phyloP scores from a whole-genome alignment of 441 rosid species.

The Adansonia gregorii region DNA sequence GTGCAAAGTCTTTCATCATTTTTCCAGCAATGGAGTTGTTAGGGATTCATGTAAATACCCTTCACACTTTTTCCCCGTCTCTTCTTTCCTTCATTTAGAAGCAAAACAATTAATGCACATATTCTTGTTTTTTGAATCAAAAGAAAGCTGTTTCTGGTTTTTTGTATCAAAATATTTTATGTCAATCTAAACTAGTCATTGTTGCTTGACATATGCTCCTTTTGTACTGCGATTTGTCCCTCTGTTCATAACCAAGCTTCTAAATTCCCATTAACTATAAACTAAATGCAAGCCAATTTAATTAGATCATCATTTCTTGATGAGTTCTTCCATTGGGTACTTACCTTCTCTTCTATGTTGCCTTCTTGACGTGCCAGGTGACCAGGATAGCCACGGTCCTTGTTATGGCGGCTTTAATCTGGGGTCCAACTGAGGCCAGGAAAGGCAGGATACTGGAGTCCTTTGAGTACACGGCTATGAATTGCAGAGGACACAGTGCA shows the following conservation, averaged over 20 bases:
- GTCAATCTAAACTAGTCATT: neutral
- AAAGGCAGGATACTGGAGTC: conserved; percentile 35
- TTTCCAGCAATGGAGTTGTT: conserved; percentile 29
- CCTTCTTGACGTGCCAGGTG: conserved; percentile 34
- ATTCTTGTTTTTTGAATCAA: neutral
- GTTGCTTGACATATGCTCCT: neutral
- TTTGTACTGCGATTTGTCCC: neutral
- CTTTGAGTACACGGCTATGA: conserved; percentile 66
- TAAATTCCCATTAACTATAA: neutral
- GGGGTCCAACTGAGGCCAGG: conserved; percentile 41
- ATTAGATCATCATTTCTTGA: neutral
- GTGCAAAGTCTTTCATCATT: neutral
- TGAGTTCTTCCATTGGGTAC: neutral
- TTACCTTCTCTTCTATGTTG: neutral
- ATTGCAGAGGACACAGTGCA: conserved; percentile 62
- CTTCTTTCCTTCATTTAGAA: neutral
- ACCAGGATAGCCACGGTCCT: conserved; percentile 28
- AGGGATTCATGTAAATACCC: conserved; percentile 29
- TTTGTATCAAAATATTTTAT: neutral
- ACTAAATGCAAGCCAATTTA: neutral
- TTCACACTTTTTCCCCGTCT: neutral
- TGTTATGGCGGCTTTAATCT: conserved; percentile 27
- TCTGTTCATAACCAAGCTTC: conserved; percentile 15
- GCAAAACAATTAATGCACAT: neutral
- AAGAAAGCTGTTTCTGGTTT: neutral